Evolutionary conservation across 805 yeast species (phyloP).

Genomic region (Geotrichum ghanense): DNA sequence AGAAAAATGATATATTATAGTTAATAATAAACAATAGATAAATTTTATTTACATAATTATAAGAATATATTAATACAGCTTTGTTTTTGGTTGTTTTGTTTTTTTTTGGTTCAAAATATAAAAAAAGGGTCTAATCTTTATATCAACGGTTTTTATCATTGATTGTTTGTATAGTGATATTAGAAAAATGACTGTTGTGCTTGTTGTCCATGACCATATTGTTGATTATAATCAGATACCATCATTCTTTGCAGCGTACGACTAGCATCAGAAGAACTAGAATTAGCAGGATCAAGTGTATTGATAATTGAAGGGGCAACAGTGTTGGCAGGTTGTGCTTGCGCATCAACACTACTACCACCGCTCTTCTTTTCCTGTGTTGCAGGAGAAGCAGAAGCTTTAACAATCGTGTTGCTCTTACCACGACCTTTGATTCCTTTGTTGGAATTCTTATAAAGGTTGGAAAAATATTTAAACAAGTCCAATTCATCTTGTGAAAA

Average conservation of each 20-base stretch:
- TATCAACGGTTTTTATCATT: too few species aligned
- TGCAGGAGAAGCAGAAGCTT: neutral
- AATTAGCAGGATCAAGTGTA: neutral
- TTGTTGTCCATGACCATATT: neutral
- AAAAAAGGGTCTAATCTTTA: neutral
- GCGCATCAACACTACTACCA: neutral
- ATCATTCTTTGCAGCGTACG: neutral
- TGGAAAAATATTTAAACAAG: constrained; percentile 64
- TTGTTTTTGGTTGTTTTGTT: neutral
- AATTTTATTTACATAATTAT: neutral
- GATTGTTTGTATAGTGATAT: too few species aligned
- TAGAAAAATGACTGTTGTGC: neutral
- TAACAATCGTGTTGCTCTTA: constrained; percentile 22
- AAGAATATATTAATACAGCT: neutral
- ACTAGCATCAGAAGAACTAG: neutral
- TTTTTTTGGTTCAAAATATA: neutral
- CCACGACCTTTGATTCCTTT: constrained; percentile 92
- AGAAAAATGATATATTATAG: neutral
- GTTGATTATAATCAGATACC: neutral
- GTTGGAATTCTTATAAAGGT: constrained; percentile 76
- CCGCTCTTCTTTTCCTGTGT: neutral
- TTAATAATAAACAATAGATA: neutral
- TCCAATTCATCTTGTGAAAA: constrained; percentile 57
- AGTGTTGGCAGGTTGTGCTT: neutral
- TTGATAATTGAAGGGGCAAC: neutral